phyloP scores from a whole-genome alignment of 768 basidiomycete genomes.

The Lyophyllum decastes region DNA sequence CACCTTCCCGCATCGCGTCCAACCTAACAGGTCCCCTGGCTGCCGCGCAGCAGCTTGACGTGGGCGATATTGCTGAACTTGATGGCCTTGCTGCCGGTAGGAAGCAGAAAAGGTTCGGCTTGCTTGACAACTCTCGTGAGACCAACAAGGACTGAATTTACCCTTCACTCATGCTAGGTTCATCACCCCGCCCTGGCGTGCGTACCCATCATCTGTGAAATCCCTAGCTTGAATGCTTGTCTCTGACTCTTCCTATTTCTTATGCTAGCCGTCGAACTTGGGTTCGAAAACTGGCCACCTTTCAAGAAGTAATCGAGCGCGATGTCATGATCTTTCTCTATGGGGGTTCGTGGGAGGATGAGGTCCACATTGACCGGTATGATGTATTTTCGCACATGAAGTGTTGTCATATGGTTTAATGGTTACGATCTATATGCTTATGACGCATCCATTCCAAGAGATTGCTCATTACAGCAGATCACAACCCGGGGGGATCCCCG shows the following conservation, averaged over 20 bases:
- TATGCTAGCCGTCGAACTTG: conserved; percentile 58
- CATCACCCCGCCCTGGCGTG: conserved; percentile 72
- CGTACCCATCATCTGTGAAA: conserved; percentile 27
- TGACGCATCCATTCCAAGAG: background rate
- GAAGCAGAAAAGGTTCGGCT: conserved; percentile 60
- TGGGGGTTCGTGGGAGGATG: background rate
- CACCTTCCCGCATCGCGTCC: conserved; percentile 60
- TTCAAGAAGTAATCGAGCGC: conserved; percentile 14
- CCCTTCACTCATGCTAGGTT: conserved; percentile 35
- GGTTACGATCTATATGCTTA: background rate
- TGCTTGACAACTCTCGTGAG: background rate
- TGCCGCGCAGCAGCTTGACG: conserved; percentile 46
- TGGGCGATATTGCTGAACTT: conserved; percentile 54
- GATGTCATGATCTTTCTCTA: background rate
- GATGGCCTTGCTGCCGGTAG: conserved; percentile 60
- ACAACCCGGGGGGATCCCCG: background rate
- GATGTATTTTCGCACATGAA: background rate
- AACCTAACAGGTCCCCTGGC: conserved; percentile 55
- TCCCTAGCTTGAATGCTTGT: background rate
- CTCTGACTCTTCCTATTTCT: conserved; percentile 6
- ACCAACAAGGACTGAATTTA: background rate
- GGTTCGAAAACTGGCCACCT: conserved; percentile 67
- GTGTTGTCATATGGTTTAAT: background rate
- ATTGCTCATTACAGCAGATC: too few species aligned
- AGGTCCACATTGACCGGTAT: background rate